Evolutionary conservation across 768 basidiomycete genomes (phyloP).

Genomic region (Sarcomyxa edulis): DNA sequence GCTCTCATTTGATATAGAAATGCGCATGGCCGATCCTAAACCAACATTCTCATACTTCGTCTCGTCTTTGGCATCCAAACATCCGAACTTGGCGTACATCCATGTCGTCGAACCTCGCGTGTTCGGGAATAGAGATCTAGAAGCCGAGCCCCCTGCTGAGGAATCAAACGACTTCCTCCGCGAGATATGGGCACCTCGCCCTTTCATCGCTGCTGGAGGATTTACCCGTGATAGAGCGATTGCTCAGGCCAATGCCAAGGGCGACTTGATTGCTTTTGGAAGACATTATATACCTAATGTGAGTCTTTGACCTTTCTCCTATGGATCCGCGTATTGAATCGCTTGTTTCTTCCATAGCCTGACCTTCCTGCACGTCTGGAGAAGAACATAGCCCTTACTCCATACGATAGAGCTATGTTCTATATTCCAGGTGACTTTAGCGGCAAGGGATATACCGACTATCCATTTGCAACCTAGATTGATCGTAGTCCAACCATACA

Average conservation of each 20-base stretch:
- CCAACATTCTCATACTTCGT: slow-evolving; percentile 39
- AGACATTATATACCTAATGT: slow-evolving; percentile 12
- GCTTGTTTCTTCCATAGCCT: too few species aligned
- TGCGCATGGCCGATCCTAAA: slow-evolving; percentile 38
- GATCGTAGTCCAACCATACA: too few species aligned
- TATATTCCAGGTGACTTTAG: slow-evolving; percentile 17
- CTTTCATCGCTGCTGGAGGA: slow-evolving; percentile 24
- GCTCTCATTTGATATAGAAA: slow-evolving; percentile 13
- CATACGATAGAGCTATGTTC: slow-evolving; percentile 15
- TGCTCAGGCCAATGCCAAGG: slow-evolving; percentile 14
- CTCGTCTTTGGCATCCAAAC: slow-evolving; percentile 28
- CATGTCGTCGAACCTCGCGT: slow-evolving; percentile 30
- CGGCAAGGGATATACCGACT: slow-evolving; percentile 24
- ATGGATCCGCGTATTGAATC: not conserved
- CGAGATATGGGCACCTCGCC: slow-evolving; percentile 16
- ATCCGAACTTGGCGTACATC: slow-evolving; percentile 38
- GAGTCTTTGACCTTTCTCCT: slow-evolving; percentile 4
- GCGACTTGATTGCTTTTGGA: slow-evolving; percentile 8
- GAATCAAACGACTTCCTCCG: slow-evolving; percentile 15
- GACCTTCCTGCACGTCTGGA: slow-evolving; percentile 25
- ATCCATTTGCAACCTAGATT: slow-evolving; percentile 23
- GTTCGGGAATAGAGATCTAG: not conserved
- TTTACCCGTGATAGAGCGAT: slow-evolving; percentile 21
- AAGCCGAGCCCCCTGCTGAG: not conserved
- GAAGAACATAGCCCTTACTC: slow-evolving; percentile 14